Base-by-base conservation (phyloP, 2,329 filamentous ascomycete genomes). In the Verticillium klebahnii region DNA sequence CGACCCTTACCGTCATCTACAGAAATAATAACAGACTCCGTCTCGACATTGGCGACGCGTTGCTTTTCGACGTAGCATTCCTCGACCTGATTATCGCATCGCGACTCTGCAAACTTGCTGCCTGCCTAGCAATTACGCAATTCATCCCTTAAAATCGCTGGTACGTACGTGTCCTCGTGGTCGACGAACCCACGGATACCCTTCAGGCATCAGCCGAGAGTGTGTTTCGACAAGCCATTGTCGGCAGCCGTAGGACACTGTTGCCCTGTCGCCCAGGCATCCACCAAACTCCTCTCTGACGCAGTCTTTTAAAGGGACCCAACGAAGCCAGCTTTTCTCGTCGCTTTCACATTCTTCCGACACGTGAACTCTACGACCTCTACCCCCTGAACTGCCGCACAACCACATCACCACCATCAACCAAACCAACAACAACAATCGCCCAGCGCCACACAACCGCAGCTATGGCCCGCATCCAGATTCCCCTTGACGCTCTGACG, bases 401-500 rank as follows among this genome's bases (percentile, higher is more conserved):
- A 12, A 40, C 19, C 39, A 50, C 45, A 25, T 9, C 19, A n/a
- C n/a, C n/a, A 23, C 11, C 7, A 9, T 8, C 40, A 50, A 23
- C 34, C 34, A 9, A 36, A 11, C 12, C 45, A 50, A 50, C 19
- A 50, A 25, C 37, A 32, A 12, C 59, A 52, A 40, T 45, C 36
- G 54, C 55, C n/a, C 7, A 57, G 58, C 56, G 14, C 19, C 32
- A 59, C 36, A 29, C 36, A 32, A 59, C 57, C 9, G 29, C n/a
- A 32, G n/a, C 54, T 25, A 97, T 96, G 93, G 84, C 91, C 69
- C 88, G 92, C 76, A 92, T 98, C 73, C 91, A 92, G 83, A 95
- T 99, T 69, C 95, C 95, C 62, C 83, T 98, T 71, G 93, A 97
- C 77, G 87, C 89, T 72, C 80, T 98, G 75, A 96, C 94, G 77